phyloP scores from a whole-genome alignment of 345 rosid species.

The Hevea brasiliensis region DNA sequence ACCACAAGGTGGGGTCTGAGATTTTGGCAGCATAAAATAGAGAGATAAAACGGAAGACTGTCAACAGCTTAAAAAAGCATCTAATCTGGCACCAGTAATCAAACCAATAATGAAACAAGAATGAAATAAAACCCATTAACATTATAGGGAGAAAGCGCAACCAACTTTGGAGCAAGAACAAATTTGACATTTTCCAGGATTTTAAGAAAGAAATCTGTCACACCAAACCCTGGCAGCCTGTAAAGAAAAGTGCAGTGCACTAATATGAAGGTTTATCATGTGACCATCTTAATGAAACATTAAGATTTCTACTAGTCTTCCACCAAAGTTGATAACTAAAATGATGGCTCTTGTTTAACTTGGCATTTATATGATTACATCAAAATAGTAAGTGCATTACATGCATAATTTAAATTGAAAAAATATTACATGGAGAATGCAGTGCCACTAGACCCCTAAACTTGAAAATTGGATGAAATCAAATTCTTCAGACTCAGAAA shows the following conservation, averaged over 20 bases:
- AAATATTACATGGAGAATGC: not conserved
- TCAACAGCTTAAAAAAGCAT: slow-evolving; percentile 1
- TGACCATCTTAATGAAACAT: not conserved
- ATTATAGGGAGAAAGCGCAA: not conserved
- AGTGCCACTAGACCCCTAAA: not conserved
- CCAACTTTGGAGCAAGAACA: not conserved
- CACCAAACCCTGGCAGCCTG: not conserved
- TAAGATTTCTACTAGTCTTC: not conserved
- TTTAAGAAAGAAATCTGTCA: not conserved
- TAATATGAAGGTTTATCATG: not conserved
- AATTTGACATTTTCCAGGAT: not conserved
- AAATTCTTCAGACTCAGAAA: not conserved
- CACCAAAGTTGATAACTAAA: not conserved
- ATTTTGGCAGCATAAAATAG: not conserved
- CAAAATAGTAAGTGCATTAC: not conserved
- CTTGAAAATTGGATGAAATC: not conserved
- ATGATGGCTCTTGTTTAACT: not conserved
- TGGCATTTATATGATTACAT: not conserved
- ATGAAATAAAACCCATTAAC: not conserved
- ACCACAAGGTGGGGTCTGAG: slow-evolving; percentile 16
- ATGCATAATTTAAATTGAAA: not conserved
- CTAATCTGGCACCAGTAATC: not conserved
- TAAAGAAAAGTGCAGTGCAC: not conserved
- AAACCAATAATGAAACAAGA: not conserved
- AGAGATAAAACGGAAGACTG: not conserved